Percentiles rank a stretch among this genome's conserved stretches.
phyloP scores from a whole-genome alignment of 2,329 filamentous ascomycete species.

The Arthrobotrys pseudoclavata region DNA sequence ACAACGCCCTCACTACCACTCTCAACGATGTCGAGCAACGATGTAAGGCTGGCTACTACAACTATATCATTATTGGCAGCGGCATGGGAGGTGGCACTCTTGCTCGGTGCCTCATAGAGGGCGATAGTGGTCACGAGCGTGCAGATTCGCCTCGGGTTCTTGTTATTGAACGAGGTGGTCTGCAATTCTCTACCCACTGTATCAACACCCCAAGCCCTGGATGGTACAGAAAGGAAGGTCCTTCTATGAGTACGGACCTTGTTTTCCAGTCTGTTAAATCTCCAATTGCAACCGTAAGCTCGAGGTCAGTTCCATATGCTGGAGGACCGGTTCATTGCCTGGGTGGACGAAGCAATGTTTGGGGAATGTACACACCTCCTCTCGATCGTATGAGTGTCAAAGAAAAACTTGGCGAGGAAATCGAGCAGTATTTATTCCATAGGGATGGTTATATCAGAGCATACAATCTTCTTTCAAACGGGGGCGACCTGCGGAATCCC shows the following conservation, averaged over 20 bases:
- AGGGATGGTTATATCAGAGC: neutral
- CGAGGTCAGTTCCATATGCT: slow-evolving; percentile 3
- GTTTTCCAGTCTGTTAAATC: slow-evolving; percentile 8
- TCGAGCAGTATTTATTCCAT: neutral
- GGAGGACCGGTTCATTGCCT: slow-evolving; percentile 23
- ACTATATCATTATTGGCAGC: slow-evolving; percentile 24
- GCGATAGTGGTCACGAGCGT: neutral
- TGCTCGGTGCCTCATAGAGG: neutral
- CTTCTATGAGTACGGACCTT: slow-evolving; percentile 13
- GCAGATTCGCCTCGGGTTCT: neutral
- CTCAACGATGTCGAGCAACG: neutral
- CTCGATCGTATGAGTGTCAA: neutral
- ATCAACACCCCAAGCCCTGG: slow-evolving; percentile 5
- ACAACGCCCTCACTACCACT: neutral
- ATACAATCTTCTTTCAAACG: neutral
- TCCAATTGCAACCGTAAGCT: neutral
- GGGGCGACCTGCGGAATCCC: neutral
- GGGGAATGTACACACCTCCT: slow-evolving; percentile 20
- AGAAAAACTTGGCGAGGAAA: neutral
- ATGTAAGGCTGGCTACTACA: slow-evolving; percentile 2
- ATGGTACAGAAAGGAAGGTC: slow-evolving; percentile 15
- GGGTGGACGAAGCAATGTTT: slow-evolving; percentile 29
- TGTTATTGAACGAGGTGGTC: slow-evolving; percentile 13
- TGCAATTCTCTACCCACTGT: slow-evolving; percentile 12
- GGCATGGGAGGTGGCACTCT: slow-evolving; percentile 20